Evolutionary conservation across 805 yeast species (phyloP).

Genomic region (Candida khao-thaluensis): DNA sequence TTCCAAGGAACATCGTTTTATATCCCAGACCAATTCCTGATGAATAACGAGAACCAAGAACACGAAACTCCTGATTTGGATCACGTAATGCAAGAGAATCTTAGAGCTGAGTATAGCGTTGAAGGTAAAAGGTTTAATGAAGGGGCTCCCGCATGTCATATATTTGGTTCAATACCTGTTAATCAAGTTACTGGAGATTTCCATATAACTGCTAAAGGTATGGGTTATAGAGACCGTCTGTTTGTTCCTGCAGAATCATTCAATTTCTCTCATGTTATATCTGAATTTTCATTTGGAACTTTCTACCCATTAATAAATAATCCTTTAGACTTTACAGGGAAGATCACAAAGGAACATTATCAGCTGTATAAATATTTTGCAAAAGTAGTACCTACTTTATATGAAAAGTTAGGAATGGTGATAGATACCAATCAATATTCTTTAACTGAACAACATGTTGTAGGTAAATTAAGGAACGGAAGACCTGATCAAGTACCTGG

Average conservation of each 20-base stretch:
- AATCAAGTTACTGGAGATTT: conserved; percentile 84
- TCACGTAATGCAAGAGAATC: conserved; percentile 60
- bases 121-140: conserved; percentile 43
- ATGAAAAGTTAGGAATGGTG: conserved; percentile 64
- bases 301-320: conserved; percentile 83
- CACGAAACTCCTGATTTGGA: conserved; percentile 64
- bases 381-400: conserved; percentile 82
- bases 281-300: conserved; percentile 87
- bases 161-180: conserved; percentile 79
- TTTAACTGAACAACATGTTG: conserved; percentile 50
- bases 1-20: conserved; percentile 63
- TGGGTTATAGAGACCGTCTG: conserved; percentile 54
- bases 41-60: conserved; percentile 45
- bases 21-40: conserved; percentile 45
- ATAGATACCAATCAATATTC: conserved; percentile 88
- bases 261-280: conserved; percentile 81
- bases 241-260: conserved; percentile 49
- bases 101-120: conserved; percentile 60
- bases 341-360: conserved; percentile 47
- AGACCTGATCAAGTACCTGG: conserved; percentile 59
- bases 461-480: conserved; percentile 16
- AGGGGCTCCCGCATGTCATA: conserved; percentile 79
- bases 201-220: conserved; percentile 77
- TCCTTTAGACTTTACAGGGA: conserved; percentile 80
- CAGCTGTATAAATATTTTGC: conserved; percentile 64